Percentiles rank a stretch among this genome's conserved stretches.
Evolutionary conservation across 352 stramenopile species (phyloP).

Genomic region (Globisporangium cystogenes): DNA sequence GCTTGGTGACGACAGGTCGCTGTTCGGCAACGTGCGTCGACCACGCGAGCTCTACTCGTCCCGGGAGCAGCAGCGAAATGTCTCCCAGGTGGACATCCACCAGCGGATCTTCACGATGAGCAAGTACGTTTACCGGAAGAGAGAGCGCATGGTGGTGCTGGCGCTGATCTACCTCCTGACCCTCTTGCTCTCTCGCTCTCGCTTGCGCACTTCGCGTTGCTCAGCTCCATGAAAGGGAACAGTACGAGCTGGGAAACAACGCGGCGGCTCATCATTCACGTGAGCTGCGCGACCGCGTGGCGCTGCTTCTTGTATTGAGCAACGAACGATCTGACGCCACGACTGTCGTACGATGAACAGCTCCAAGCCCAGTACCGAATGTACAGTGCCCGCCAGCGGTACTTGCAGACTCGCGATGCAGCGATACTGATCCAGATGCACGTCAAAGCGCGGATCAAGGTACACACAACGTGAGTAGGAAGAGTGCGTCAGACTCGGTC

Average conservation of each 20-base stretch:
- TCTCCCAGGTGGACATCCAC: slow-evolving; percentile 71
- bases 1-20: slow-evolving; percentile 18
- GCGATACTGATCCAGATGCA: slow-evolving; percentile 50
- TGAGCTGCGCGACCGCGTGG: slow-evolving; percentile 17
- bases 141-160: not conserved
- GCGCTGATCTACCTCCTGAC: too few species aligned
- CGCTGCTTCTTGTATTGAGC: not conserved
- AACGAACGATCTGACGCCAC: not conserved
- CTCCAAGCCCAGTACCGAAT: slow-evolving; percentile 71
- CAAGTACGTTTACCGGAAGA: slow-evolving; percentile 29
- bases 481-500: not conserved
- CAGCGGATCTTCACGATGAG: slow-evolving; percentile 58
- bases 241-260: slow-evolving; percentile 63
- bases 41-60: slow-evolving; percentile 69
- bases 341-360: slow-evolving; percentile 13
- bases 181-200: not conserved
- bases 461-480: slow-evolving; percentile 8
- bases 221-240: slow-evolving; percentile 45
- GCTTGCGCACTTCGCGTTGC: too few species aligned
- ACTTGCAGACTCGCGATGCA: slow-evolving; percentile 24
- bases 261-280: slow-evolving; percentile 55
- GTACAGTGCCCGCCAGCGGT: slow-evolving; percentile 56
- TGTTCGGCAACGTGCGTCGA: slow-evolving; percentile 73
- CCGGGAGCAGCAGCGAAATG: slow-evolving; percentile 66
- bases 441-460: slow-evolving; percentile 45